Base-by-base conservation (phyloP, 2,329 filamentous ascomycete species). In the Exophiala spinifera region DNA sequence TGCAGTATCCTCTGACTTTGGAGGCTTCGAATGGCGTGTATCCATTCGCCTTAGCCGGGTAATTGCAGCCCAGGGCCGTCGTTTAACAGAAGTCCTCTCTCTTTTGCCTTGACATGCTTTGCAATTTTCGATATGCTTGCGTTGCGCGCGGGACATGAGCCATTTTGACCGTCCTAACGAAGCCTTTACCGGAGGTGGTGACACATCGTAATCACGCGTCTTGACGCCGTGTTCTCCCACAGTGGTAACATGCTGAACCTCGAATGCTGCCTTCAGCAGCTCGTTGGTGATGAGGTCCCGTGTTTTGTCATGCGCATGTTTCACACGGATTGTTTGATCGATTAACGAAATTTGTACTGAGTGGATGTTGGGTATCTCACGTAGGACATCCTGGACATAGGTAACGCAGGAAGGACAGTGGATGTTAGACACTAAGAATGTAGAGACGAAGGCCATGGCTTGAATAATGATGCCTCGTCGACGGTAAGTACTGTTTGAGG, bases 41-140 rank as follows among this genome's bases (percentile, higher is more conserved):
- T 36, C 21, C 34, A 46, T 44, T 21, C 49, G 52, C 13, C 49
- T 46, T 31, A 17, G 14, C n/a, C 51, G 51, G 11, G 42, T 55
- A 25, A 55, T 19, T 4, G 64, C 58, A 37, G 54, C 49, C 51
- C 61, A 52, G 19, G 56, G 46, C 15, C 55, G 52, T 33, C 49
- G 55, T 31, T 49, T 51, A 36, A 62, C 57, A 28, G 55, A 37
- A 14, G 61, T 65, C 43, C 63, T 62, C 34, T 64, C 57, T 46
- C 68, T 66, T 56, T 77, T 74, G 39, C 69, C 70, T 53, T 70
- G 71, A 65, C 78, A 81, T 23, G 73, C 72, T 58, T 77, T 72
- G 59, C 78, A 81, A 51, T 79, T 79, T 52, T 75, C 71, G 37
- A 80, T 66, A 59, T 81, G 74, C 49, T 66, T 67, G 28, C 57